phyloP scores from a whole-genome alignment of 805 yeast genomes.

The Lipomyces yamanashiensis region DNA sequence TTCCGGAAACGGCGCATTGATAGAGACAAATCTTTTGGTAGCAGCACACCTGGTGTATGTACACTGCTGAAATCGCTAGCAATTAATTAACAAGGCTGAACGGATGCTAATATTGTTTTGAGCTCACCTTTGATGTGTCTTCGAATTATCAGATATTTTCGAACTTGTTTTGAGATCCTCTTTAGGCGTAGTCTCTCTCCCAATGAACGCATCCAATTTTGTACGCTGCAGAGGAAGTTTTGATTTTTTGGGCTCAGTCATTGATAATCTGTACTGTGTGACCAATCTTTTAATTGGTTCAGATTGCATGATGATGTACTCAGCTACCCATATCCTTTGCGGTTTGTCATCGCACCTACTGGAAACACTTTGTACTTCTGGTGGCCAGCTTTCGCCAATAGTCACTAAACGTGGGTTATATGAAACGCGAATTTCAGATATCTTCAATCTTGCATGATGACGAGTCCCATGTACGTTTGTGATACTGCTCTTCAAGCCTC shows the following conservation, averaged over 20 bases:
- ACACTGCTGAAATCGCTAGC: too few relatives aligned
- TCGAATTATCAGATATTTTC: too few relatives aligned
- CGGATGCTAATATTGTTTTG: too few relatives aligned
- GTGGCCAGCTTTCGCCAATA: not conserved
- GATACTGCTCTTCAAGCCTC: not conserved
- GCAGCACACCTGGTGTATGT: not conserved
- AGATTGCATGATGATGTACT: constrained; percentile 4
- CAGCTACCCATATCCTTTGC: constrained; percentile 2
- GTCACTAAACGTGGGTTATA: not conserved
- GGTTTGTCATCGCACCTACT: not conserved
- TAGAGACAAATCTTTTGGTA: not conserved
- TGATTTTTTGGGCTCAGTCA: not conserved
- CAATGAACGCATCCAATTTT: not conserved
- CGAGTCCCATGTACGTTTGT: not conserved
- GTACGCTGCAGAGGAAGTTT: not conserved
- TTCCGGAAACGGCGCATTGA: not conserved
- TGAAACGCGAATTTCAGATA: constrained; percentile 4
- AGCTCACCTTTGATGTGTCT: too few relatives aligned
- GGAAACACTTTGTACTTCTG: not conserved
- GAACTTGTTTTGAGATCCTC: too few relatives aligned
- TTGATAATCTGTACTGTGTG: not conserved
- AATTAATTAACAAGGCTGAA: too few relatives aligned
- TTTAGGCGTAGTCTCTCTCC: too few relatives aligned
- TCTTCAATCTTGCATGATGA: not conserved
- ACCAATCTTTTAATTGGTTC: not conserved